Evolutionary conservation across 345 rosid species (phyloP).

Genomic region (Garcia nutans): DNA sequence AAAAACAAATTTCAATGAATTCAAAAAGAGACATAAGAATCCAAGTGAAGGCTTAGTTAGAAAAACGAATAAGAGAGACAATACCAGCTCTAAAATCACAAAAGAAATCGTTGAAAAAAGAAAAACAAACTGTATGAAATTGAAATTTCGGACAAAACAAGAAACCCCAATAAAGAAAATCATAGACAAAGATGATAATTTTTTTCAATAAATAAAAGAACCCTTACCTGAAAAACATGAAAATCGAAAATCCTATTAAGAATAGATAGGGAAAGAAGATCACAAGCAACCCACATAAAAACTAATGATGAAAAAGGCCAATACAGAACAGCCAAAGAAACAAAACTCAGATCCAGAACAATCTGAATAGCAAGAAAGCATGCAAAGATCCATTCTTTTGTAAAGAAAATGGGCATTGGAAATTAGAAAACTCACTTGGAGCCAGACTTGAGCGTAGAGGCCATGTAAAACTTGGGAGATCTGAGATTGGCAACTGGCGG

Average conservation of each 20-base stretch:
- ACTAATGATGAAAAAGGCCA: not conserved
- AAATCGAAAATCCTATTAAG: not conserved
- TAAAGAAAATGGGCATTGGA: not conserved
- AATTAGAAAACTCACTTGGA: conserved; percentile 43
- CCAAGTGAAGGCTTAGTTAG: not conserved
- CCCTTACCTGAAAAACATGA: not conserved
- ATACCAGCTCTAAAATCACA: not conserved
- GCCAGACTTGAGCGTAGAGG: conserved; percentile 66
- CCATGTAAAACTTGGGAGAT: conserved; percentile 75
- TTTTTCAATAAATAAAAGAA: not conserved
- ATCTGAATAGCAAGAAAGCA: conserved; percentile 14
- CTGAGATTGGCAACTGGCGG: conserved; percentile 62
- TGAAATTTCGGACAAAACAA: not conserved
- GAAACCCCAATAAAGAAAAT: not conserved
- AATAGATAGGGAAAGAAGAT: not conserved
- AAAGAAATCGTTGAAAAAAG: not conserved
- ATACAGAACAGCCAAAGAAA: conserved; percentile 5
- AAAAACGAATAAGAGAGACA: too few relatives aligned
- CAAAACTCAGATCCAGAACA: conserved; percentile 27
- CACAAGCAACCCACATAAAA: not conserved
- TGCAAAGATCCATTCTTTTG: conserved; percentile 10
- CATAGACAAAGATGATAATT: not conserved
- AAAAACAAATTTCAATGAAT: not conserved
- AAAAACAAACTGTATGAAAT: not conserved
- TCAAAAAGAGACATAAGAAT: not conserved